Percentiles rank a stretch among this genome's conserved stretches.
phyloP scores from a whole-genome alignment of 192 early-diverging fungal genomes.

The Gaertneriomyces sp. region DNA sequence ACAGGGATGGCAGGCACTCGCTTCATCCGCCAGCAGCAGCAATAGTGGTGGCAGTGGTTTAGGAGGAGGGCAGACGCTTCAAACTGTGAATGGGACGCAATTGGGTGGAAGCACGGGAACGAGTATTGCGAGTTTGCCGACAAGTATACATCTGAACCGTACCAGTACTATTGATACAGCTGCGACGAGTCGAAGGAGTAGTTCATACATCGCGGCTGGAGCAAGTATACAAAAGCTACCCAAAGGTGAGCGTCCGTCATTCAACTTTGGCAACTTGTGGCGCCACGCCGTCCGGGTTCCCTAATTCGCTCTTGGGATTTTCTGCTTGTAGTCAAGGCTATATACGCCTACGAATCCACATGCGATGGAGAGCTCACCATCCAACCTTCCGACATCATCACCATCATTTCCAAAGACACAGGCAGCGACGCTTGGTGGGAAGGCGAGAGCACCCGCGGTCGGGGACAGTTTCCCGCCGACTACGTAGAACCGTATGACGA shows the following conservation, averaged over 20 bases:
- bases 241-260: background rate
- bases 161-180: too few relatives aligned
- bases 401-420: slow-evolving; percentile 38
- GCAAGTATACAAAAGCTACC: background rate
- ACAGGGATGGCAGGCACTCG: slow-evolving; percentile 40
- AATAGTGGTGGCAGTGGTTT: background rate
- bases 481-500: slow-evolving; percentile 60
- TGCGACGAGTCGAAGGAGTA: too few relatives aligned
- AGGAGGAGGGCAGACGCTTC: too few relatives aligned
- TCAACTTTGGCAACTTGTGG: background rate
- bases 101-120: too few relatives aligned
- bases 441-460: slow-evolving; percentile 55
- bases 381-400: slow-evolving; percentile 47
- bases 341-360: slow-evolving; percentile 84
- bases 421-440: slow-evolving; percentile 91
- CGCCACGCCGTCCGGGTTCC: background rate
- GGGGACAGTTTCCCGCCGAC: slow-evolving; percentile 91
- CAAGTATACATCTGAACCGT: too few relatives aligned
- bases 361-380: slow-evolving; percentile 88
- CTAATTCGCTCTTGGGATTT: background rate
- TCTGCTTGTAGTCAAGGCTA: slow-evolving; percentile 20
- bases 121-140: too few relatives aligned
- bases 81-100: too few relatives aligned
- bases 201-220: too few relatives aligned
- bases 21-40: slow-evolving; percentile 15